Conservation (phyloP, 2,329 filamentous ascomycete genomes). For the Hymenoscyphus occultus region DNA sequence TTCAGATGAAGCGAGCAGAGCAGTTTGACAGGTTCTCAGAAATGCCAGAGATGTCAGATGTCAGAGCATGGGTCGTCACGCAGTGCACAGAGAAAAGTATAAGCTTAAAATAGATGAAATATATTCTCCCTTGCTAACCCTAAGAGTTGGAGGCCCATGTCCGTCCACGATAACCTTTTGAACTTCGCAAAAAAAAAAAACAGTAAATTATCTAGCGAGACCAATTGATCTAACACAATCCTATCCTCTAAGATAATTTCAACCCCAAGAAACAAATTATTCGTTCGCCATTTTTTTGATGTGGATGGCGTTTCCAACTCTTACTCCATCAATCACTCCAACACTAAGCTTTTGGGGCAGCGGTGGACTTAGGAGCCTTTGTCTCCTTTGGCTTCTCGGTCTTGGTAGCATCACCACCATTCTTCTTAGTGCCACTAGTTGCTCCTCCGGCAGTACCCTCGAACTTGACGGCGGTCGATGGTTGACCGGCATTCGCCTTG, state of each 20-base stretch:
- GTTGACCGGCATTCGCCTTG: slow-evolving; percentile 36
- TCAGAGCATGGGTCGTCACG: neutral
- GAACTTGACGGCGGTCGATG: slow-evolving; percentile 20
- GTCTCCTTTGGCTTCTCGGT: neutral
- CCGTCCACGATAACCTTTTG: neutral
- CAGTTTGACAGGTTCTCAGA: neutral
- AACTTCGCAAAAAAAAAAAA: neutral
- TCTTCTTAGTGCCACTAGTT: neutral
- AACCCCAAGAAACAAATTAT: neutral
- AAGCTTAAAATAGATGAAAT: neutral
- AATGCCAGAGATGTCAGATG: neutral
- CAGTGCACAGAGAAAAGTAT: neutral
- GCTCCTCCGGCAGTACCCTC: slow-evolving; percentile 7
- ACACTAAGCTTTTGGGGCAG: neutral
- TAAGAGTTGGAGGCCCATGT: neutral
- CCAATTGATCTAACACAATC: slow-evolving; percentile 2
- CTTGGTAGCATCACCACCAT: neutral
- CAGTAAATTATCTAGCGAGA: neutral
- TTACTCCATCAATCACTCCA: neutral
- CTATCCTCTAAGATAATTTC: neutral
- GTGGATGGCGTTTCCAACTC: neutral
- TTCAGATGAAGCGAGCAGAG: neutral
- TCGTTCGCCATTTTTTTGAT: neutral
- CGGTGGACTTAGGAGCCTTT: neutral
- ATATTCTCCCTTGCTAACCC: neutral